A percentile compares a stretch with the other conserved stretches of the same genome.
These are phyloP conservation scores for Apiospora pterosperma DNA, from an alignment of 2,329 filamentous ascomycete species.

Conservation along the genomic window DNA sequence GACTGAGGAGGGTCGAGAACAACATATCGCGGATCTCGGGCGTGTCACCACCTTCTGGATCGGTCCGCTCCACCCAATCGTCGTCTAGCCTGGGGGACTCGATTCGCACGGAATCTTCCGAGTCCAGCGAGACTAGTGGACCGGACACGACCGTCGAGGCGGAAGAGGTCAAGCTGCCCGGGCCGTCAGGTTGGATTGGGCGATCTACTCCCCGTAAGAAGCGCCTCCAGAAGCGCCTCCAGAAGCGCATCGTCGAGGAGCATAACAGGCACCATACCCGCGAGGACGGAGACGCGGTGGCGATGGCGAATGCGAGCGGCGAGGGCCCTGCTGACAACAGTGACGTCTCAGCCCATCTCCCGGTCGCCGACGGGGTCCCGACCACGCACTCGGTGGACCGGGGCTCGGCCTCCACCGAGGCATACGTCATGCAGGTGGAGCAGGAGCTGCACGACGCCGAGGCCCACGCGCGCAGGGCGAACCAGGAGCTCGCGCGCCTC, in stretches of 20 bases:
- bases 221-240: not conserved
- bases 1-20: not conserved
- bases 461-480: not conserved
- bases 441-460: not conserved
- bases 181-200: not conserved
- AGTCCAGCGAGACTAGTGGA: not conserved
- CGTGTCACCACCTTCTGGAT: not conserved
- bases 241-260: not conserved
- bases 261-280: not conserved
- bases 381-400: not conserved
- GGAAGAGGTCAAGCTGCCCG: not conserved
- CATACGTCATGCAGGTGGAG: not conserved
- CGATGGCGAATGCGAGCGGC: not conserved
- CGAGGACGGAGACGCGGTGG: not conserved
- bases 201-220: not conserved
- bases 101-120: not conserved
- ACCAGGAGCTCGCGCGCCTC: not conserved
- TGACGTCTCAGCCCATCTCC: not conserved
- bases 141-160: not conserved
- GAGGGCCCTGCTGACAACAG: not conserved
- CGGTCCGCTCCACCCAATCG: not conserved
- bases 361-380: not conserved
- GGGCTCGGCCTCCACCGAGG: not conserved
- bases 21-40: not conserved
- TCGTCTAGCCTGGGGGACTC: not conserved